Evolutionary conservation across 2,329 filamentous ascomycete species (phyloP).

Genomic region (Ceratocystiopsis brevicomis): DNA sequence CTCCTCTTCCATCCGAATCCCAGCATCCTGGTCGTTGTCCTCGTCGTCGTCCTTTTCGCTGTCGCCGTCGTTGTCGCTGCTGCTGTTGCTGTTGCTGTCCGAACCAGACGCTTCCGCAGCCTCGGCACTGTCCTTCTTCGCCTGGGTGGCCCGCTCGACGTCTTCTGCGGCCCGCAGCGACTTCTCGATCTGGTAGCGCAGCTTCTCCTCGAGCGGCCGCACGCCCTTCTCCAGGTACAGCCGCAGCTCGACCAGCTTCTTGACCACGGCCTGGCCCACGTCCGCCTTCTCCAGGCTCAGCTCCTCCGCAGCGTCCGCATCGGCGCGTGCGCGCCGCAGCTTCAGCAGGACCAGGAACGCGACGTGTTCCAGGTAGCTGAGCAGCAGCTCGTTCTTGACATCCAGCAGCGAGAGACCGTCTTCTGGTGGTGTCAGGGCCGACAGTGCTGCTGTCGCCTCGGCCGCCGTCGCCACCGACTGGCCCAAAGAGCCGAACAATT

Average conservation of each 20-base stretch:
- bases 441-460: conserved; percentile 44
- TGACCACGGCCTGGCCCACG: conserved; percentile 49
- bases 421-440: conserved; percentile 50
- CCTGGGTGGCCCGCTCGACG: conserved; percentile 30
- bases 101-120: conserved; percentile 14
- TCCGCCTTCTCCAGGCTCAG: conserved; percentile 18
- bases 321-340: conserved; percentile 35
- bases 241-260: conserved; percentile 79
- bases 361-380: conserved; percentile 88
- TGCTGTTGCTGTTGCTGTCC: conserved; percentile 11
- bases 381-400: conserved; percentile 89
- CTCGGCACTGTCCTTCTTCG: conserved; percentile 16
- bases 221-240: conserved; percentile 87
- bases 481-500: conserved; percentile 36
- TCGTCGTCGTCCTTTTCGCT: conserved; percentile 12
- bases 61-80: conserved; percentile 17
- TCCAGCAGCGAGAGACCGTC: conserved; percentile 90
- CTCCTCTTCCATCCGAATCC: conserved; percentile 3
- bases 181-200: conserved; percentile 93
- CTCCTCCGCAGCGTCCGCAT: conserved; percentile 5
- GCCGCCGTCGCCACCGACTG: conserved; percentile 43
- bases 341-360: conserved; percentile 75
- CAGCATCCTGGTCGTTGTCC: conserved; percentile 5
- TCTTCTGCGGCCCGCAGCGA: conserved; percentile 77
- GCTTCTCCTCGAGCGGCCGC: conserved; percentile 67